Conservation (phyloP, 164 flowering plant species). For the Nelumbo lutea region DNA sequence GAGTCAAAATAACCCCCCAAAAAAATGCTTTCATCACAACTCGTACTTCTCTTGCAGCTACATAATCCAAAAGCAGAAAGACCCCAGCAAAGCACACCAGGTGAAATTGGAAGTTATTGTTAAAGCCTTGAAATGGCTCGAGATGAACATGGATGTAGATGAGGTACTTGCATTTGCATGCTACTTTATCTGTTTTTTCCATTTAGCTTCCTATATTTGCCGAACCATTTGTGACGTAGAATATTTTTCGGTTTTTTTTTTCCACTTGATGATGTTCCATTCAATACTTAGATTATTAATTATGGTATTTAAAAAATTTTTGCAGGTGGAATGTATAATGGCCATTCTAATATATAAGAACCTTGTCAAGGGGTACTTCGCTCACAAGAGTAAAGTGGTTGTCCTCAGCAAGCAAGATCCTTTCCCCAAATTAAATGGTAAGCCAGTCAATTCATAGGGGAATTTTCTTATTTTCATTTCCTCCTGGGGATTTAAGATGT, state of each 20-base stretch:
- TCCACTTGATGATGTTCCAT: background rate
- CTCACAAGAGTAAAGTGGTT: constrained; percentile 94
- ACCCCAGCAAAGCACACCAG: constrained; percentile 91
- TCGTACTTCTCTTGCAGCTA: constrained; percentile 40
- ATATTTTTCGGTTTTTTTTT: background rate
- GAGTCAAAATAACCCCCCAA: background rate
- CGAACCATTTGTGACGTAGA: too few species aligned
- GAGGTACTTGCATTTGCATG: constrained; percentile 48
- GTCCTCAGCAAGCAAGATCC: constrained; percentile 98
- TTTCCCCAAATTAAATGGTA: constrained; percentile 81
- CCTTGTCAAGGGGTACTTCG: constrained; percentile 94
- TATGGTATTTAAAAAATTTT: background rate
- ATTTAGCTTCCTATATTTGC: background rate
- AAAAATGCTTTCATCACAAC: background rate
- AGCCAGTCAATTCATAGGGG: constrained; percentile 60
- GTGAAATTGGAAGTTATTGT: constrained; percentile 85
- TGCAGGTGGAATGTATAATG: constrained; percentile 93
- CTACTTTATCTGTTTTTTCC: background rate
- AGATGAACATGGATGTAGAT: constrained; percentile 90
- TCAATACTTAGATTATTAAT: background rate
- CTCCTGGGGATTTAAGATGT: background rate
- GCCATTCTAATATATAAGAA: constrained; percentile 85
- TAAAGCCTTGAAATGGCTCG: constrained; percentile 90
- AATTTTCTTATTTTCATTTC: background rate
- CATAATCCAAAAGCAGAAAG: constrained; percentile 83